Conservation (phyloP, 2,329 filamentous ascomycete species). For the Cordyceps javanica region DNA sequence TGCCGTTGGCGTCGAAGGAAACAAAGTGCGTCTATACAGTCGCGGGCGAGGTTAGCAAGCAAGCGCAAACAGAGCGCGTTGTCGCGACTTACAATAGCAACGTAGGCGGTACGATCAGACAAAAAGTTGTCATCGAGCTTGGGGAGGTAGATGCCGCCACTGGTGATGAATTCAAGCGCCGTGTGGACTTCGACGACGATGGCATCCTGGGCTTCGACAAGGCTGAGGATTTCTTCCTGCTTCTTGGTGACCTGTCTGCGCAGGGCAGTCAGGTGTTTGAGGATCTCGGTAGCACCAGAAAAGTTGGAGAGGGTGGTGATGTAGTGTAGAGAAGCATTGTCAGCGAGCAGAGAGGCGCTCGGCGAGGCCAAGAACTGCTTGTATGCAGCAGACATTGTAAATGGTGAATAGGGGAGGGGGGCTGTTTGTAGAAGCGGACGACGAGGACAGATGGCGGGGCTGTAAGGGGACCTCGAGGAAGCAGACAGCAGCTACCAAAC, state of each 20-base stretch:
- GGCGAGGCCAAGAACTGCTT: constrained; percentile 66
- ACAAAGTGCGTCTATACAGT: constrained; percentile 73
- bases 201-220: constrained; percentile 63
- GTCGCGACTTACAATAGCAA: constrained; percentile 67
- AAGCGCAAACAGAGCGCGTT: not conserved
- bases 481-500: not conserved
- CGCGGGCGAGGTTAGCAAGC: not conserved
- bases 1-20: constrained; percentile 66
- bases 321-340: constrained; percentile 72
- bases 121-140: constrained; percentile 92
- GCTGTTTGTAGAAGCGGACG: not conserved
- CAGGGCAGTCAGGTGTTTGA: constrained; percentile 72
- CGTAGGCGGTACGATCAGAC: constrained; percentile 68
- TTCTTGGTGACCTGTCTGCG: constrained; percentile 75
- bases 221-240: constrained; percentile 67
- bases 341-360: constrained; percentile 55
- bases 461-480: constrained; percentile 1
- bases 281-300: constrained; percentile 64
- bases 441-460: constrained; percentile 4
- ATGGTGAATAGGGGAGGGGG: constrained; percentile 14
- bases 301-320: constrained; percentile 79
- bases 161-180: constrained; percentile 70
- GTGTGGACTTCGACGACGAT: constrained; percentile 82
- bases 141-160: constrained; percentile 82
- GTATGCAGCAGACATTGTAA: constrained; percentile 49